Conservation (phyloP, 176 grass and related monocot genomes). For the Hordeum marinum region DNA sequence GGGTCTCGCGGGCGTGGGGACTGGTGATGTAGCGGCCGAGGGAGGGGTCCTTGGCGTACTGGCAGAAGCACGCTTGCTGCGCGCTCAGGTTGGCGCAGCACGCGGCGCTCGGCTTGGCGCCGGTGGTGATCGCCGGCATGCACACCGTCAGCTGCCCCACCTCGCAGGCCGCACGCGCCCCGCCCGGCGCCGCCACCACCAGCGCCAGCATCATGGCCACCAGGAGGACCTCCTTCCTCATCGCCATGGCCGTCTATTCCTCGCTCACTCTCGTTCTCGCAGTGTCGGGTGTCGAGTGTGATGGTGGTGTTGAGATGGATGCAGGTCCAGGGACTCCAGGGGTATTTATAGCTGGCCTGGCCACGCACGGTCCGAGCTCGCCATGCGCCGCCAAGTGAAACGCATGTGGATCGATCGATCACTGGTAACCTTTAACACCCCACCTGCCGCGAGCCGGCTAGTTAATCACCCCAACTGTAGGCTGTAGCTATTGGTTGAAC, state of each 20-base stretch:
- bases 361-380: too few species aligned
- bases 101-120: neutral
- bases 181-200: neutral
- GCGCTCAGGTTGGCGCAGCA: slow-evolving; percentile 25
- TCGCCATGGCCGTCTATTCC: neutral
- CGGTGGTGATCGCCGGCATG: neutral
- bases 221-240: neutral
- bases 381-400: too few species aligned
- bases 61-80: slow-evolving; percentile 30
- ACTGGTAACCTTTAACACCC: too few species aligned
- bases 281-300: neutral
- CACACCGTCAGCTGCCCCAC: slow-evolving; percentile 12
- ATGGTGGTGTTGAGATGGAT: too few species aligned
- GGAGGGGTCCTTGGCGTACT: slow-evolving; percentile 29
- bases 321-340: too few species aligned
- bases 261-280: neutral
- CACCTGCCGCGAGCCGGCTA: too few species aligned
- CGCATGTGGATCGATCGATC: too few species aligned
- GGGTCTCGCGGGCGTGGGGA: neutral
- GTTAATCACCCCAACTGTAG: too few species aligned
- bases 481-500: too few species aligned
- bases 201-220: neutral
- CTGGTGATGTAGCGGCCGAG: neutral
- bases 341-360: too few species aligned
- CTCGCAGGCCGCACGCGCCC: neutral